A percentile compares a stretch with the other conserved stretches of the same genome.
These are phyloP conservation scores for Mucor mucedo DNA, from an alignment of 371 early-diverging fungal species.

Conservation along the genomic window DNA sequence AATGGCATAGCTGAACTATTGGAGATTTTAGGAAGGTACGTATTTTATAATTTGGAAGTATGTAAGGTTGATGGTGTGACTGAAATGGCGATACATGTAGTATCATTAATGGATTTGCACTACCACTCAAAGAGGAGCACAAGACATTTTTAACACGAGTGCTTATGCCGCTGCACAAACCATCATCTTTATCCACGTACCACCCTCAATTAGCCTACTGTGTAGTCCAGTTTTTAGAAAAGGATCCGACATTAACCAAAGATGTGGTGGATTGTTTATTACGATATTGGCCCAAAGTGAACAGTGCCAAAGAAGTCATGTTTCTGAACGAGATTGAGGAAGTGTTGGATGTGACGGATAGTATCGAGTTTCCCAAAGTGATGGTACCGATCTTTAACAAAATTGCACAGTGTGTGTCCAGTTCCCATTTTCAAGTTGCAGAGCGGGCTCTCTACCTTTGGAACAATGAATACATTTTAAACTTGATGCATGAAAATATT, in stretches of 20 bases:
- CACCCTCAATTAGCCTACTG: constrained; percentile 97
- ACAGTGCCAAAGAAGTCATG: constrained; percentile 98
- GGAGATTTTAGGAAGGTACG: constrained; percentile 90
- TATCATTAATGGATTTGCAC: constrained; percentile 98
- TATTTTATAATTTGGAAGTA: no score
- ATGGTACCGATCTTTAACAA: constrained; percentile 90
- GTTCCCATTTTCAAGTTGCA: constrained; percentile 97
- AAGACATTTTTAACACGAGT: constrained; percentile 91
- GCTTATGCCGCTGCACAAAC: constrained; percentile 94
- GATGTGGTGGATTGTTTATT: constrained; percentile 86
- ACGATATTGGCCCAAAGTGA: constrained; percentile 97
- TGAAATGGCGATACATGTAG: constrained; percentile 37
- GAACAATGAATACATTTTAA: constrained; percentile 97
- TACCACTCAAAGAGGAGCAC: constrained; percentile 97
- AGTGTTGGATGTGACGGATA: constrained; percentile 92
- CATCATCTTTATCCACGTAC: constrained; percentile 85
- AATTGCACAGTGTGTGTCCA: constrained; percentile 88
- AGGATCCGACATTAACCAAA: constrained; percentile 90
- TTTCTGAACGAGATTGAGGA: constrained; percentile 96
- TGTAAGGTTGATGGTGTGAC: no score
- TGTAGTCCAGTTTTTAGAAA: constrained; percentile 97
- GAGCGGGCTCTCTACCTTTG: constrained; percentile 95
- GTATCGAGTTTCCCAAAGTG: constrained; percentile 83
- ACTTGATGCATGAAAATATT: constrained; percentile 90
- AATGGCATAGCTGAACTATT: constrained; percentile 97